Evolutionary conservation across 2,329 filamentous ascomycete genomes (phyloP).

Genomic region (Colletotrichum navitas): DNA sequence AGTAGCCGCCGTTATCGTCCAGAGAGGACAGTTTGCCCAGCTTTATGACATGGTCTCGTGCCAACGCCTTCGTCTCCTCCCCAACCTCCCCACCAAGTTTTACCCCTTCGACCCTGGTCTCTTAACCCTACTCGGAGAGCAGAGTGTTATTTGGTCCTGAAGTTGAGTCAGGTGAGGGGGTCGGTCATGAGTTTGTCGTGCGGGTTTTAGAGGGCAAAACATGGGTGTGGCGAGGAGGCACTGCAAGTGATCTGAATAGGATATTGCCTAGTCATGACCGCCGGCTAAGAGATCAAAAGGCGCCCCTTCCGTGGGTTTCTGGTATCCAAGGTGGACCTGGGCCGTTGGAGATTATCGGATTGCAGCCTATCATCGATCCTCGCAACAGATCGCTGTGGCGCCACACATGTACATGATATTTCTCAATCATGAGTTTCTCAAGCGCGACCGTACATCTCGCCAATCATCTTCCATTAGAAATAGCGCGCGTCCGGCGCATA

Average conservation of each 20-base stretch:
- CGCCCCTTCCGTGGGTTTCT: not conserved
- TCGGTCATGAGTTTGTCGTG: not conserved
- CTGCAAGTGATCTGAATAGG: conserved; percentile 18
- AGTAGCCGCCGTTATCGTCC: not conserved
- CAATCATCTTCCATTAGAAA: not conserved
- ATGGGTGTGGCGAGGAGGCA: not conserved
- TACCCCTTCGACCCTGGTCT: not conserved
- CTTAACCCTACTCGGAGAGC: not conserved
- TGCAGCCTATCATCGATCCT: conserved; percentile 11
- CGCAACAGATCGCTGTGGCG: not conserved
- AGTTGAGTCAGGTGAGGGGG: not conserved
- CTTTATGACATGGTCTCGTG: not conserved
- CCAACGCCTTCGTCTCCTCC: conserved; percentile 12
- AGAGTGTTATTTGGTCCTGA: not conserved
- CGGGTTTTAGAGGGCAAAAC: not conserved
- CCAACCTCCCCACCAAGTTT: not conserved
- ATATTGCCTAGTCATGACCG: not conserved
- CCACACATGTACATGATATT: conserved; percentile 13
- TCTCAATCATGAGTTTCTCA: not conserved
- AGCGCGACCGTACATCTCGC: conserved; percentile 5
- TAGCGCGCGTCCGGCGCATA: not conserved
- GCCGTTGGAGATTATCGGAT: conserved; percentile 4
- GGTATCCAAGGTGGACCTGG: conserved; percentile 2
- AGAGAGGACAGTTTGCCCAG: not conserved
- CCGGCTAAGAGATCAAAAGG: not conserved